These are phyloP conservation scores for Epithele typhae DNA, from an alignment of 768 basidiomycete genomes.

Conservation along the genomic window DNA sequence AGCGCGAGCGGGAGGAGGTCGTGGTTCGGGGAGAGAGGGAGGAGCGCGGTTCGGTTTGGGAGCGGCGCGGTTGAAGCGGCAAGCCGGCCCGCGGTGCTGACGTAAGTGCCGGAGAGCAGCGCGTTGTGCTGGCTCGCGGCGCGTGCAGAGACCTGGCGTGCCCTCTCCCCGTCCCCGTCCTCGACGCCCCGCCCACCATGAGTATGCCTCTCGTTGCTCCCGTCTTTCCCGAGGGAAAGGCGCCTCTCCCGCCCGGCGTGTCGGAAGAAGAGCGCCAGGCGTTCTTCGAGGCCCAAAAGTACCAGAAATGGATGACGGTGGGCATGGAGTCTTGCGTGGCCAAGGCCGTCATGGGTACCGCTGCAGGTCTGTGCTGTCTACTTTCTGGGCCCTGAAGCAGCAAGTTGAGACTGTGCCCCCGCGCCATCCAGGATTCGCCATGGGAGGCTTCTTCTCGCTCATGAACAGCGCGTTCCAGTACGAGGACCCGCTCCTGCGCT, in stretches of 20 bases:
- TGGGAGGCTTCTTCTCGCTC: constrained; percentile 93
- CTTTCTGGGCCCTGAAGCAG: too few species aligned
- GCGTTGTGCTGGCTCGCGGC: too few species aligned
- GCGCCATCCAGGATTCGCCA: constrained; percentile 66
- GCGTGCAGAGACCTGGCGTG: too few species aligned
- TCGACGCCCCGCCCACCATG: too few species aligned
- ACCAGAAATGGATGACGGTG: constrained; percentile 62
- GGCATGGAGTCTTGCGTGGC: constrained; percentile 85
- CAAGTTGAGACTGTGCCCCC: too few species aligned
- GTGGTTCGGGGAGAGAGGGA: too few species aligned
- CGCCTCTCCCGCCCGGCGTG: constrained; percentile 81
- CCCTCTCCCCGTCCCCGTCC: too few species aligned
- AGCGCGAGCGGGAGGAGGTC: too few species aligned
- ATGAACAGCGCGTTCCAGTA: constrained; percentile 96
- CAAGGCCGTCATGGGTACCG: constrained; percentile 80
- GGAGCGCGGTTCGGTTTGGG: too few species aligned
- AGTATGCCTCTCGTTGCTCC: constrained; percentile 51
- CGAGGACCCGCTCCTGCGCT: constrained; percentile 83
- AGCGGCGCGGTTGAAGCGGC: too few species aligned
- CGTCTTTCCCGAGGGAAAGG: constrained; percentile 79
- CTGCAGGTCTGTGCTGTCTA: constrained; percentile 57
- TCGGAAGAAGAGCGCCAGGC: constrained; percentile 74
- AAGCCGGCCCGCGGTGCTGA: too few species aligned
- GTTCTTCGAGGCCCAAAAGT: constrained; percentile 67
- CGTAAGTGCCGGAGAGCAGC: too few species aligned